Conservation (phyloP, 345 rosid species). For the Salix udensis region DNA sequence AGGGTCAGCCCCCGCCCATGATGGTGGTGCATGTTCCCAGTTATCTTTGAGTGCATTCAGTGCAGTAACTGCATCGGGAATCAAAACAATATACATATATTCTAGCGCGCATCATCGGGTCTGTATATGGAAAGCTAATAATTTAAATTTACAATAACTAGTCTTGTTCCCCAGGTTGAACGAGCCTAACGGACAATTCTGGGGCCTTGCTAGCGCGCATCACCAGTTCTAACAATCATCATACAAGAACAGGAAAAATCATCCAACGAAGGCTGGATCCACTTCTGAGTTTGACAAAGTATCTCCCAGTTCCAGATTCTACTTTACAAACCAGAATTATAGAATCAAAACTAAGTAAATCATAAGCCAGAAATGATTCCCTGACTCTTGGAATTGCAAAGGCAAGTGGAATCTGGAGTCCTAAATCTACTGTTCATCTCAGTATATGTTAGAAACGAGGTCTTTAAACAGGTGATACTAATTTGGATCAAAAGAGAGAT, state of each 20-base stretch:
- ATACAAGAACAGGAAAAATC: background rate
- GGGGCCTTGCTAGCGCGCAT: background rate
- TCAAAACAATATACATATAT: background rate
- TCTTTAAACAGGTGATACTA: background rate
- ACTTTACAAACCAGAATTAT: background rate
- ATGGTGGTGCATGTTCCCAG: constrained; percentile 55
- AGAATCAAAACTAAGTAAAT: background rate
- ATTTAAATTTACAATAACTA: background rate
- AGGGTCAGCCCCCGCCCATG: constrained; percentile 68
- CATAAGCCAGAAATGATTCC: background rate
- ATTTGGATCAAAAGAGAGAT: background rate
- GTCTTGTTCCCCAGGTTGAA: background rate
- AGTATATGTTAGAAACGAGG: background rate
- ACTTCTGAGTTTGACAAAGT: background rate
- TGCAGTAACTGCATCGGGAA: constrained; percentile 37
- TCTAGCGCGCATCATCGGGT: no score
- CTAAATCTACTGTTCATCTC: background rate
- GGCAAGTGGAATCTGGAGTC: background rate
- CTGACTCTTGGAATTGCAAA: background rate
- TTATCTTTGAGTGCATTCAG: constrained; percentile 33
- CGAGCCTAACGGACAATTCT: background rate
- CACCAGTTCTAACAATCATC: background rate
- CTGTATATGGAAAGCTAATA: background rate
- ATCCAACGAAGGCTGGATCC: background rate
- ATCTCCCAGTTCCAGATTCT: no score